phyloP scores from a whole-genome alignment of 805 yeast species.

The Cyberlindnera petersonii region DNA sequence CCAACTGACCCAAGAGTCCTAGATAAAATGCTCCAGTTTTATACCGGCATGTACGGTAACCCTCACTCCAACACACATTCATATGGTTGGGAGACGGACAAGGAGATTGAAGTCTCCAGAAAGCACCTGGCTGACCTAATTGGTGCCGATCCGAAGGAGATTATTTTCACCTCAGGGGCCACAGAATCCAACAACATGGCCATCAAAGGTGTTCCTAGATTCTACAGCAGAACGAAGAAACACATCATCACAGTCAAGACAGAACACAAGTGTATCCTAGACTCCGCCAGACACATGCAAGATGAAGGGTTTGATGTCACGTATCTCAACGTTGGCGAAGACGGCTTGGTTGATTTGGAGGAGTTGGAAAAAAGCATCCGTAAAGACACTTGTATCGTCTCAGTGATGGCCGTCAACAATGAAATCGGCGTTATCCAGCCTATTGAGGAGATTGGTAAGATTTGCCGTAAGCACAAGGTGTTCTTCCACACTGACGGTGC shows the following conservation, averaged over 20 bases:
- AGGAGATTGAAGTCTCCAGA: constrained; percentile 85
- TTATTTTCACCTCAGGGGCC: constrained; percentile 95
- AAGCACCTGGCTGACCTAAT: constrained; percentile 76
- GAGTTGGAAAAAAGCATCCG: constrained; percentile 79
- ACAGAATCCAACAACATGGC: constrained; percentile 96
- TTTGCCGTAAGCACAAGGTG: constrained; percentile 83
- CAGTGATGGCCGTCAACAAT: constrained; percentile 95
- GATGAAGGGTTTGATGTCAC: constrained; percentile 98
- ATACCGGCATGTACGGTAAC: constrained; percentile 93
- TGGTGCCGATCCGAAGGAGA: constrained; percentile 93
- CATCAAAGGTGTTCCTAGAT: constrained; percentile 91
- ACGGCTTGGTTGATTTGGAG: constrained; percentile 77
- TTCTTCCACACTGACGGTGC: constrained; percentile 98
- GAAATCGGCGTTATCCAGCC: constrained; percentile 99
- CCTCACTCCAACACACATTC: constrained; percentile 97
- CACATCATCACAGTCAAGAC: constrained; percentile 96
- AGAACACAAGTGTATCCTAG: constrained; percentile 98
- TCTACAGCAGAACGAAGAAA: constrained; percentile 82
- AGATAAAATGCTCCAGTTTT: constrained; percentile 79
- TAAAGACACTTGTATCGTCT: constrained; percentile 85
- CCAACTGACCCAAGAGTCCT: constrained; percentile 96
- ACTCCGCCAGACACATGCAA: constrained; percentile 89
- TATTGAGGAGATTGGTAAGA: constrained; percentile 82
- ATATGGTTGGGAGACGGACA: constrained; percentile 98
- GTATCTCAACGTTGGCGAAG: constrained; percentile 74